Conservation (phyloP, 108 stramenopile genomes). For the Chaetoceros tenuissimus region DNA sequence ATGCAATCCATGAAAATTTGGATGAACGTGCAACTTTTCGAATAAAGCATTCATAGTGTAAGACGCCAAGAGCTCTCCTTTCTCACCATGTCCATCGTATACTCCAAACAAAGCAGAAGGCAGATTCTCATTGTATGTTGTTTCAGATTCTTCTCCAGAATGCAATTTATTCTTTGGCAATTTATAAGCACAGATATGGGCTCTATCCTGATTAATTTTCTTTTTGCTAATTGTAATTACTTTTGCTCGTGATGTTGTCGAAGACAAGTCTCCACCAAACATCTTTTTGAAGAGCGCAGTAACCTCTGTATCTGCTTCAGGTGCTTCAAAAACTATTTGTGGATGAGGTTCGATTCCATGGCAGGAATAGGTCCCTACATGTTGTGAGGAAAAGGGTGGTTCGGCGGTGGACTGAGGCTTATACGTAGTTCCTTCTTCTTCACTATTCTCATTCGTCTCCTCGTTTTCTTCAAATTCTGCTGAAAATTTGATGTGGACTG, state of each 20-base stretch:
- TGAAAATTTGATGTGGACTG: too few species aligned
- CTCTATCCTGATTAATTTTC: conserved; percentile 97
- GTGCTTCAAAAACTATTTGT: conserved; percentile 22
- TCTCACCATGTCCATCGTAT: conserved; percentile 90
- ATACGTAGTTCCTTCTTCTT: too few species aligned
- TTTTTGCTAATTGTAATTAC: background rate
- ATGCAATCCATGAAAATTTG: conserved; percentile 14
- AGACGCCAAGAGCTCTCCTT: conserved; percentile 86
- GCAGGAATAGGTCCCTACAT: conserved; percentile 83
- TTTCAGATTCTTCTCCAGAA: too few species aligned
- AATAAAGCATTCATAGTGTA: conserved; percentile 84
- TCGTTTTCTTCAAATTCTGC: too few species aligned
- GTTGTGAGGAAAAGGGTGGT: background rate
- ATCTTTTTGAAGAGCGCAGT: background rate
- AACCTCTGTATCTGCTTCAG: background rate
- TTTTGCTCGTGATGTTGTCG: background rate
- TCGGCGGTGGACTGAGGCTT: too few species aligned
- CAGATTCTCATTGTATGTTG: conserved; percentile 29
- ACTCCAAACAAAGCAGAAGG: conserved; percentile 83
- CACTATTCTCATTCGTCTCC: too few species aligned
- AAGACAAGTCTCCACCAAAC: background rate
- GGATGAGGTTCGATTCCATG: conserved; percentile 95
- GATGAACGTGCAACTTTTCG: conserved; percentile 46
- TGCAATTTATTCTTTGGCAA: too few species aligned
- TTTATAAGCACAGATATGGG: conserved; percentile 80